Evolutionary conservation across 371 early-diverging fungal genomes (phyloP).

Genomic region (Parasitella parasitica): DNA sequence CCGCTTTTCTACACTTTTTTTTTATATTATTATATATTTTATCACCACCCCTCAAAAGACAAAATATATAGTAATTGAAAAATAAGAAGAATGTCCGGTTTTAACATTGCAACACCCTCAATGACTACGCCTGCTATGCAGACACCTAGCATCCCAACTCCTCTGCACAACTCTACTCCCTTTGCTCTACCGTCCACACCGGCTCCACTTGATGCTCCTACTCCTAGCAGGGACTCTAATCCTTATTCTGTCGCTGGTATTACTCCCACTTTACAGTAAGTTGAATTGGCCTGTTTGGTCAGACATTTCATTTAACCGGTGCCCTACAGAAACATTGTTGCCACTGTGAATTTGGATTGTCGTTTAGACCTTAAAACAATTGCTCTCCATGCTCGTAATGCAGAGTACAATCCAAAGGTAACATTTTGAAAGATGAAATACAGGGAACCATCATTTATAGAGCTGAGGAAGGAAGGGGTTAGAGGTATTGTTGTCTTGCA

Average conservation of each 20-base stretch:
- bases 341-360: slow-evolving; percentile 99
- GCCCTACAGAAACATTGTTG: slow-evolving; percentile 92
- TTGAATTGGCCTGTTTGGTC: slow-evolving; percentile 3
- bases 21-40: slow-evolving; percentile 3
- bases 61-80: neutral
- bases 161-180: slow-evolving; percentile 37
- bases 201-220: slow-evolving; percentile 48
- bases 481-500: too few relatives aligned
- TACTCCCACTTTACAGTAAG: slow-evolving; percentile 85
- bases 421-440: neutral
- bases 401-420: slow-evolving; percentile 99
- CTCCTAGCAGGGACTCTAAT: slow-evolving; percentile 49
- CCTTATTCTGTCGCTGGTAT: slow-evolving; percentile 71
- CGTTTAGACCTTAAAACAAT: slow-evolving; percentile 99
- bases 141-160: slow-evolving; percentile 50
- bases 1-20: slow-evolving; percentile 20
- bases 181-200: slow-evolving; percentile 52
- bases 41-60: neutral
- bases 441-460: neutral
- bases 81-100: slow-evolving; percentile 39
- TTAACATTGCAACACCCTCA: slow-evolving; percentile 50
- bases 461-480: neutral
- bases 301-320: neutral
- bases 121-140: slow-evolving; percentile 50
- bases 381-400: slow-evolving; percentile 99